phyloP scores from a whole-genome alignment of 148 eudicot species.

The Polygonum maritimum region DNA sequence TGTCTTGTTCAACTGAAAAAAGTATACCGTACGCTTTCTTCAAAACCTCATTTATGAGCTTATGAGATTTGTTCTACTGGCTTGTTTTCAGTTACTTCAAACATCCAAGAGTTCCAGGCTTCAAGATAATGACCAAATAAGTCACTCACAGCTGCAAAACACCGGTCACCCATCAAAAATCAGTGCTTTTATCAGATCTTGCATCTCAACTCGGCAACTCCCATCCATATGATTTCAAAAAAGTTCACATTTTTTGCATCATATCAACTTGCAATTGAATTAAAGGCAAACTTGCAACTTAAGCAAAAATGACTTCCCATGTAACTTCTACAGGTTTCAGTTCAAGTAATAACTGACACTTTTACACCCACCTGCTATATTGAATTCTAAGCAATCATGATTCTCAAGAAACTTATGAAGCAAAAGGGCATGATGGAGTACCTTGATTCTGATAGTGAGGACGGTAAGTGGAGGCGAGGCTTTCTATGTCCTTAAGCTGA shows the following conservation, averaged over 20 bases:
- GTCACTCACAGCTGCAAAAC: constrained; percentile 11
- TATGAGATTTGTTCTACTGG: background rate
- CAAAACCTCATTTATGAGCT: background rate
- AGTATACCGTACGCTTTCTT: background rate
- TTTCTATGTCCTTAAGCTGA: constrained; percentile 7
- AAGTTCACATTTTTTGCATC: background rate
- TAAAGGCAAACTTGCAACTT: background rate
- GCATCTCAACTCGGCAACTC: background rate
- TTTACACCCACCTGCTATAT: background rate
- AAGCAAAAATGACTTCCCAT: background rate
- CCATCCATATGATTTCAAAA: background rate
- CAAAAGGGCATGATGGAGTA: background rate
- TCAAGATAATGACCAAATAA: constrained; percentile 7
- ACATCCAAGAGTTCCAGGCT: constrained; percentile 8
- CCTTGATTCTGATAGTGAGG: constrained; percentile 45
- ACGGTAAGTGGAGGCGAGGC: constrained; percentile 47
- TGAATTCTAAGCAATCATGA: background rate
- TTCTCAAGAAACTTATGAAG: background rate
- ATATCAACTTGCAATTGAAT: background rate
- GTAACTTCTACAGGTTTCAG: background rate
- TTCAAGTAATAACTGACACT: background rate
- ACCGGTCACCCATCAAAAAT: background rate
- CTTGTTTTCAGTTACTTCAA: constrained; percentile 6
- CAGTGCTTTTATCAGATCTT: background rate
- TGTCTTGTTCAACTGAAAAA: background rate